Base-by-base conservation (phyloP, 768 basidiomycete species). In the Jaapia argillacea region DNA sequence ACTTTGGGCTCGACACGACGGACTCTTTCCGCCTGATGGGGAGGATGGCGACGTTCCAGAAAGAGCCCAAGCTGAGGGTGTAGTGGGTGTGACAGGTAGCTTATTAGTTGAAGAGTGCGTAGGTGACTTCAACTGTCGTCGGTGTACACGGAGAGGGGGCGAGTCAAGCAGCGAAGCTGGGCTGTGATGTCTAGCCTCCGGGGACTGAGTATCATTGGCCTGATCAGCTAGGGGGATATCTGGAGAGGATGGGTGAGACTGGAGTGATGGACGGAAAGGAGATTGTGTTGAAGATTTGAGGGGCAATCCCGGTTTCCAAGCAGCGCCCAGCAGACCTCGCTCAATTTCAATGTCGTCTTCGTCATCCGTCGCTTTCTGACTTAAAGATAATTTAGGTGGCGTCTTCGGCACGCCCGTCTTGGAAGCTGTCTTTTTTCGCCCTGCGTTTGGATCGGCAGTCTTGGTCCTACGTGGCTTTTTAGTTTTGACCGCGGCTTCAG, bases 301-400 rank as follows among this genome's bases (percentile, higher is more conserved):
- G 48, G 26, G 33, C 44, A 7, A 45, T 47, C 42, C 18, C 36
- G 24, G 21, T 25, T 24, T 20, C 48, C 35, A 31, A 24, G 16
- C 13, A 60, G n/a, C n/a, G n/a, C n/a, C n/a, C n/a, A n/a, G 51
- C 4, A 66, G 48, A 4, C 72, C 74, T 6, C 55, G 57, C 54
- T 78, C 75, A 24, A 77, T 71, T 6, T 75, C 77, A 51, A 70
- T 54, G 48, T 82, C 75, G 41, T 74, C 71, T 1, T 67, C 65
- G 51, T 80, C 78, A 42, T 79, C 75, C 13, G 58, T 58, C 3
- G 40, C 67, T 74, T 0, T 53, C 51, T 6, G 66, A 61, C 10
- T 49, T n/a, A 33, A 53, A 48, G 24, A 45, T 45, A 21, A 46
- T 51, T 57, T 64, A 43, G 52, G 57, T 21, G 45, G 41, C 40